A percentile compares a stretch with the other conserved stretches of the same genome.
Evolutionary conservation across 2,329 filamentous ascomycete species (phyloP).

Genomic region (Daldinia sp.): DNA sequence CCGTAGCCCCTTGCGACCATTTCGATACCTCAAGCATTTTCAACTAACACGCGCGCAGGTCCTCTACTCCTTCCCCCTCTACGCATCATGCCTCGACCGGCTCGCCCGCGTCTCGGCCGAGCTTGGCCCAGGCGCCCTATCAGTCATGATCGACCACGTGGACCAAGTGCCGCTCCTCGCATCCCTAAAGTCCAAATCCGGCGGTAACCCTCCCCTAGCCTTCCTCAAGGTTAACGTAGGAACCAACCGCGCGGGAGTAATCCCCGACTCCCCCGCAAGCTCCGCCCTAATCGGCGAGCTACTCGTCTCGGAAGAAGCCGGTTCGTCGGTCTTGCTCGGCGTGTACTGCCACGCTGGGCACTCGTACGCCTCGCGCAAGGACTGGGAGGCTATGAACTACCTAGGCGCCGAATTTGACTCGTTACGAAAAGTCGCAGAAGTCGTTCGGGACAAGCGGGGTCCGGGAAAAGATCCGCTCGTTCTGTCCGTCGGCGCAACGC

Average conservation of each 20-base stretch:
- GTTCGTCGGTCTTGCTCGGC: constrained; percentile 60
- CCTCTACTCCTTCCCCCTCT: constrained; percentile 76
- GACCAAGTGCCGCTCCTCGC: constrained; percentile 63
- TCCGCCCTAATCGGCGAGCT: constrained; percentile 55
- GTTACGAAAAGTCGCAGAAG: constrained; percentile 56
- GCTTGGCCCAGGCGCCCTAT: constrained; percentile 65
- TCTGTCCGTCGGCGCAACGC: constrained; percentile 79
- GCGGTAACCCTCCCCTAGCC: constrained; percentile 61
- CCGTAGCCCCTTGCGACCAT: not conserved
- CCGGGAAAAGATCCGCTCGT: constrained; percentile 48
- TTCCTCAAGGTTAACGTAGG: constrained; percentile 82
- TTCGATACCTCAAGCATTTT: not conserved
- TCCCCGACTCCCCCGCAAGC: constrained; percentile 57
- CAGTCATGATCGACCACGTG: constrained; percentile 74
- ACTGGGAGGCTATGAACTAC: constrained; percentile 63
- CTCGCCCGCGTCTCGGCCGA: constrained; percentile 63
- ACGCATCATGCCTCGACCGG: constrained; percentile 66
- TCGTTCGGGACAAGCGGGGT: constrained; percentile 47
- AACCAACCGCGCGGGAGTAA: constrained; percentile 73
- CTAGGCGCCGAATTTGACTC: constrained; percentile 68
- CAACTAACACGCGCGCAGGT: constrained; percentile 52
- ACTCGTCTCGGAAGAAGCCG: constrained; percentile 53
- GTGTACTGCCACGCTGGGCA: constrained; percentile 79
- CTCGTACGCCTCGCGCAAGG: constrained; percentile 68
- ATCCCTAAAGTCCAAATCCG: constrained; percentile 52